Evolutionary conservation across 305 asterid species (phyloP).

Genomic region (Fraxinus paxiana): DNA sequence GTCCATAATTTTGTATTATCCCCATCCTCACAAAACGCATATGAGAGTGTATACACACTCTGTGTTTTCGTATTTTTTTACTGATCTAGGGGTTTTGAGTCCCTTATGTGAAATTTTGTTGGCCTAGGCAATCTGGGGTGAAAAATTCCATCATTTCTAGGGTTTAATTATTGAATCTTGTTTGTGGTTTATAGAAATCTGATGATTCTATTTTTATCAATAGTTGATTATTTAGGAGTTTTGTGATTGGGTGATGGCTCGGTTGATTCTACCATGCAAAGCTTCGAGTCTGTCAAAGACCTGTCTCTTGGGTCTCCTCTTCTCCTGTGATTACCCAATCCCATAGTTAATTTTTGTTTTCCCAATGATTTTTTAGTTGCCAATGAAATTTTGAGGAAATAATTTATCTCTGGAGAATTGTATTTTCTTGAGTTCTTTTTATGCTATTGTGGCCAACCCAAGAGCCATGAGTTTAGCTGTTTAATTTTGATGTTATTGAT

Average conservation of each 20-base stretch:
- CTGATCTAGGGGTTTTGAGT: conserved; percentile 21
- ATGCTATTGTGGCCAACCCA: background rate
- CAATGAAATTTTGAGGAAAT: background rate
- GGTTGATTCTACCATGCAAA: conserved; percentile 77
- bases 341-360: conserved; percentile 2
- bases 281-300: conserved; percentile 65
- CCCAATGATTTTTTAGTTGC: background rate
- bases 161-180: conserved; percentile 4
- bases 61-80: conserved; percentile 8
- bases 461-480: background rate
- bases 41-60: conserved; percentile 24
- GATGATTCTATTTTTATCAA: conserved; percentile 6
- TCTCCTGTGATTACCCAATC: conserved; percentile 63
- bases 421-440: background rate
- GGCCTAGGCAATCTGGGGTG: conserved; percentile 20
- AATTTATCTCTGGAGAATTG: background rate
- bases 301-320: conserved; percentile 73
- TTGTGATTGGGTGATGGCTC: conserved; percentile 57
- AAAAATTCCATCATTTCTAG: conserved; percentile 11
- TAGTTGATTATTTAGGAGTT: conserved; percentile 31
- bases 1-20: conserved; percentile 42
- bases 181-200: background rate
- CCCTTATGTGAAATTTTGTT: conserved; percentile 8
- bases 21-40: conserved; percentile 21
- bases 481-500: background rate